Conservation (phyloP, 2,329 filamentous ascomycete species). For the Balansia obtecta region DNA sequence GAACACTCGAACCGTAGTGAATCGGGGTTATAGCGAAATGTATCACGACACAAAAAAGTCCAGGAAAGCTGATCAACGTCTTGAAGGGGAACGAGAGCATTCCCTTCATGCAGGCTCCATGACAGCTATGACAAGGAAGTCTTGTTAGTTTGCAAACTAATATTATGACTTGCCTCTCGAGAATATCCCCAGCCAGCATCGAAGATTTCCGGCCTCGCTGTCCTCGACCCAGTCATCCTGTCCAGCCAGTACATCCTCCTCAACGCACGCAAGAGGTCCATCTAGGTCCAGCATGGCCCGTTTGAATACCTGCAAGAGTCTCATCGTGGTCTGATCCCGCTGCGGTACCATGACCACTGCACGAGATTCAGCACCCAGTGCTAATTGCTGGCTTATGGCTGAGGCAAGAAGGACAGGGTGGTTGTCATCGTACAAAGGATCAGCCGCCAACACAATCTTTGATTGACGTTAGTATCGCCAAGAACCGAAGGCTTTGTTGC, state of each 20-base stretch:
- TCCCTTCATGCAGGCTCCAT: too few species aligned
- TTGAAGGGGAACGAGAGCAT: background rate
- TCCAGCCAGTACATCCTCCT: constrained; percentile 51
- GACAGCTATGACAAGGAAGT: too few species aligned
- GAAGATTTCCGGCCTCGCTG: constrained; percentile 35
- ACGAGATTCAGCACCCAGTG: constrained; percentile 40
- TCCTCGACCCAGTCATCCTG: constrained; percentile 61
- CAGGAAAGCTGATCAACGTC: background rate
- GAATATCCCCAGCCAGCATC: constrained; percentile 59
- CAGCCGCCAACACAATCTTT: constrained; percentile 70
- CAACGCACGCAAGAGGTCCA: constrained; percentile 34
- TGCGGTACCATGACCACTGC: constrained; percentile 73
- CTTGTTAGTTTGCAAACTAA: background rate
- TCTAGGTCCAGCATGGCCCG: constrained; percentile 43
- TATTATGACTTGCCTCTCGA: constrained; percentile 16
- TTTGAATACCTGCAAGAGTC: constrained; percentile 51
- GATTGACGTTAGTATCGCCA: background rate
- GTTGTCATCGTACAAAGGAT: constrained; percentile 74
- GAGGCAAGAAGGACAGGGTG: constrained; percentile 65
- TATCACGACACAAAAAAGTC: background rate
- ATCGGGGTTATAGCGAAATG: background rate
- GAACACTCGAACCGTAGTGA: background rate
- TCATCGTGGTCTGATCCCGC: constrained; percentile 52
- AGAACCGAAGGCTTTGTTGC: background rate
- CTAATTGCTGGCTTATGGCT: constrained; percentile 58